These are phyloP conservation scores for Solanum rostratum DNA, from an alignment of 257 asterid species.

Conservation along the genomic window DNA sequence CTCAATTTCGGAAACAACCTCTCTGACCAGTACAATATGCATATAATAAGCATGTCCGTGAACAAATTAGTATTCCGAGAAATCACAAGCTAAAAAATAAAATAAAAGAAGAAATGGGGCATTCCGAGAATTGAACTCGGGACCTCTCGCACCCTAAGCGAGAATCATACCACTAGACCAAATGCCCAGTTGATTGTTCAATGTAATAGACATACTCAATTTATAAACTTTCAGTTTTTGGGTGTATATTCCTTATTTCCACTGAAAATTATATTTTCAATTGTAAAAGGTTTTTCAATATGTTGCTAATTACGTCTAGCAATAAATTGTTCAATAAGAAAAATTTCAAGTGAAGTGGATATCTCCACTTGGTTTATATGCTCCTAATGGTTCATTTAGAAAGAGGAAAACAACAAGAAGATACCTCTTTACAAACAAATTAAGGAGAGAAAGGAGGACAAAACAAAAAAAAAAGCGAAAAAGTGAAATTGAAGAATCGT, in stretches of 20 bases:
- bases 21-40: background rate
- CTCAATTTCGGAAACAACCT: background rate
- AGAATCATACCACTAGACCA: constrained; percentile 85
- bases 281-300: background rate
- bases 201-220: too few relatives aligned
- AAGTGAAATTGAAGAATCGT: background rate
- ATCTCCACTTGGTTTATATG: background rate
- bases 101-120: constrained; percentile 23
- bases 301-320: background rate
- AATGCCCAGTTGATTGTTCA: constrained; percentile 44
- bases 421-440: background rate
- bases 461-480: background rate
- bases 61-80: too few relatives aligned
- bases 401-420: background rate
- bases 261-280: background rate
- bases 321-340: background rate
- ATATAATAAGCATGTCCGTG: too few relatives aligned
- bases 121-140: constrained; percentile 89
- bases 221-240: background rate
- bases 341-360: background rate
- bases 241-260: too few relatives aligned
- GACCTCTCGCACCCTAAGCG: constrained; percentile 93
- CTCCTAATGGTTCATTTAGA: background rate
- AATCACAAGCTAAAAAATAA: too few relatives aligned
- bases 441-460: background rate